Percentiles rank a stretch among this genome's conserved stretches.
phyloP scores from a whole-genome alignment of 371 early-diverging fungal genomes.

The Basidiobolus meristosporus region DNA sequence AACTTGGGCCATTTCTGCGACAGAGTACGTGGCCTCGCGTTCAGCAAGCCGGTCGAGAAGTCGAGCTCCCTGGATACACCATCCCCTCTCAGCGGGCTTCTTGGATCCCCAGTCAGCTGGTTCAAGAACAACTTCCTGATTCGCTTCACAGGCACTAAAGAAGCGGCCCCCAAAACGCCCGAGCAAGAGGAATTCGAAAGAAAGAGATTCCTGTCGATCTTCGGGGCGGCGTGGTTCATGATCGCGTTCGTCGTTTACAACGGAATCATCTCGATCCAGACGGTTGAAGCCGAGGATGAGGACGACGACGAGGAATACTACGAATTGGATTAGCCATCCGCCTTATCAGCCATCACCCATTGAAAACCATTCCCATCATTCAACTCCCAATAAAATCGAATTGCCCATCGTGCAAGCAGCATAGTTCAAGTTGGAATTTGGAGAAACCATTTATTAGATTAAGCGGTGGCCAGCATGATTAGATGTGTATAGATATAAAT shows the following conservation, averaged over 20 bases:
- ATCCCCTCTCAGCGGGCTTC: constrained; percentile 25
- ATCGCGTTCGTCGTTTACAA: constrained; percentile 28
- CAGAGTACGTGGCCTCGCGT: constrained; percentile 15
- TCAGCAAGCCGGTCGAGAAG: constrained; percentile 8
- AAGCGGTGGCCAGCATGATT: not conserved
- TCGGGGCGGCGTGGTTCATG: constrained; percentile 28
- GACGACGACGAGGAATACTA: not conserved
- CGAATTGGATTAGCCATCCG: no score
- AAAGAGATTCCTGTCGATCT: constrained; percentile 33
- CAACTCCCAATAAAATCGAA: not conserved
- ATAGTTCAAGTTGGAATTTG: not conserved
- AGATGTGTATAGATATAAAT: not conserved
- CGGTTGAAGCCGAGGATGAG: constrained; percentile 4
- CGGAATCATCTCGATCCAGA: constrained; percentile 26
- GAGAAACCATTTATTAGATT: not conserved
- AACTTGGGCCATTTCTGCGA: constrained; percentile 31
- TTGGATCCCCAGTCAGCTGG: constrained; percentile 19
- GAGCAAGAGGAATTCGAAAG: constrained; percentile 32
- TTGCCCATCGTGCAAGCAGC: not conserved
- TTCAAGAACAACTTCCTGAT: constrained; percentile 11
- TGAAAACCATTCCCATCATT: no score
- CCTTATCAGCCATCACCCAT: no score
- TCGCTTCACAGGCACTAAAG: constrained; percentile 1
- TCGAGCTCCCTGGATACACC: constrained; percentile 15
- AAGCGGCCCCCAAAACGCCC: constrained; percentile 17